phyloP scores from a whole-genome alignment of 495 filamentous ascomycete species.

The Cladorrhinum samala region DNA sequence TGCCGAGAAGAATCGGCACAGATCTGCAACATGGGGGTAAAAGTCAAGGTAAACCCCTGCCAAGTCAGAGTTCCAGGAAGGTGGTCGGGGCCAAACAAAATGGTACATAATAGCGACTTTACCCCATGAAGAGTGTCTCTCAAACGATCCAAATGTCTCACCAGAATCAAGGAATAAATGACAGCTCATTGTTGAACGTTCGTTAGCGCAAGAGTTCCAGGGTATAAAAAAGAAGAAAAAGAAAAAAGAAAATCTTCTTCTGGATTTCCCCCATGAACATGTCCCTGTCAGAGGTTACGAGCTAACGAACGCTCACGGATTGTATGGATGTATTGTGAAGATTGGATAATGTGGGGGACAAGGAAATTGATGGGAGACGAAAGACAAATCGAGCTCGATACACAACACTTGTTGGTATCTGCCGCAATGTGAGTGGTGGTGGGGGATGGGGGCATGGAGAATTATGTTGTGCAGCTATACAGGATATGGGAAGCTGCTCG shows the following conservation, averaged over 20 bases:
- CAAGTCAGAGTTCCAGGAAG: background rate
- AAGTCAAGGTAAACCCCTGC: background rate
- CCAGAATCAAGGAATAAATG: background rate
- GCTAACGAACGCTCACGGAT: too few species aligned
- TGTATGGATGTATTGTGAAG: too few species aligned
- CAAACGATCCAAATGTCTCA: background rate
- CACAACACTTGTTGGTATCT: background rate
- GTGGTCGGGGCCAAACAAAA: background rate
- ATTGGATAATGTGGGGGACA: too few species aligned
- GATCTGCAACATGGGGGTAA: background rate
- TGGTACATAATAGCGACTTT: background rate
- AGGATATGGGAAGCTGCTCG: background rate
- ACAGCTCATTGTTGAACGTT: too few species aligned
- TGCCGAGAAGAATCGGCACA: background rate
- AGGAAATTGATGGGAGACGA: too few species aligned
- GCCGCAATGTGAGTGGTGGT: background rate
- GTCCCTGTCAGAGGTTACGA: too few species aligned
- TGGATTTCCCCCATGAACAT: too few species aligned
- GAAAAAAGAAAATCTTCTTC: too few species aligned
- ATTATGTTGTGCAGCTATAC: constrained; percentile 3
- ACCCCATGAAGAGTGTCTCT: too few species aligned
- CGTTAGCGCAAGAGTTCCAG: too few species aligned
- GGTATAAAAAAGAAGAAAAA: too few species aligned
- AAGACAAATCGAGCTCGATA: too few species aligned
- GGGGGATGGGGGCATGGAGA: background rate